Conservation (phyloP, 257 asterid genomes). For the Cruciata laevipes region DNA sequence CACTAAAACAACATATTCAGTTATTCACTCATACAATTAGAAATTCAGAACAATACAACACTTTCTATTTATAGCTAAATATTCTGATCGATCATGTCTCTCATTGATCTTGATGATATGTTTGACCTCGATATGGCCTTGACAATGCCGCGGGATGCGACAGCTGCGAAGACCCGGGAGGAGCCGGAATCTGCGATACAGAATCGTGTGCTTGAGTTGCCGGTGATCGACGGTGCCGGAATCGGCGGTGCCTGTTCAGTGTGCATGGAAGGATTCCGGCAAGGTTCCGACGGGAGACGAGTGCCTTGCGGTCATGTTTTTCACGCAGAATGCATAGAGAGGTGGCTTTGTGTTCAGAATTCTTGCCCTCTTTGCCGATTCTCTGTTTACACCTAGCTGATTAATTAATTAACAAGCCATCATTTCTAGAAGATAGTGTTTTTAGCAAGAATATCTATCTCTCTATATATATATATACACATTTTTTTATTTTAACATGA, state of each 20-base stretch:
- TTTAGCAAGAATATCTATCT: no score
- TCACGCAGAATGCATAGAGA: constrained; percentile 22
- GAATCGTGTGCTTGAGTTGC: constrained; percentile 9
- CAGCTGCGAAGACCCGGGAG: neutral
- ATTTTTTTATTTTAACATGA: no score
- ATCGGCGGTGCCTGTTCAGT: constrained; percentile 19
- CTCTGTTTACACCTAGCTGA: constrained; percentile 6
- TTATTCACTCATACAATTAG: neutral
- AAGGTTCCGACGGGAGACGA: constrained; percentile 10
- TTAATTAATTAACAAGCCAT: no score
- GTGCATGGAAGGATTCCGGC: constrained; percentile 29
- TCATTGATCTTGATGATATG: constrained; percentile 13
- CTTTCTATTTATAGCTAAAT: neutral
- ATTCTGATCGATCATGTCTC: neutral
- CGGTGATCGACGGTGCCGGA: neutral
- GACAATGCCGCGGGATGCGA: constrained; percentile 10
- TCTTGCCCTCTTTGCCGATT: constrained; percentile 37
- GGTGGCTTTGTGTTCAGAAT: constrained; percentile 27
- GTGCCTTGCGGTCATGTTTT: constrained; percentile 30
- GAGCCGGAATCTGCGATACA: constrained; percentile 6
- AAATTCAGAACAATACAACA: neutral
- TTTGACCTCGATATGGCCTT: constrained; percentile 30
- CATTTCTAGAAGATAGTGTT: no score
- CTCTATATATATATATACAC: no score
- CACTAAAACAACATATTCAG: neutral